Evolutionary conservation across 1,139 yeast genomes (phyloP), one percentile per base, ranked within the genome.

Genomic region (Petasospora fabianii): DNA sequence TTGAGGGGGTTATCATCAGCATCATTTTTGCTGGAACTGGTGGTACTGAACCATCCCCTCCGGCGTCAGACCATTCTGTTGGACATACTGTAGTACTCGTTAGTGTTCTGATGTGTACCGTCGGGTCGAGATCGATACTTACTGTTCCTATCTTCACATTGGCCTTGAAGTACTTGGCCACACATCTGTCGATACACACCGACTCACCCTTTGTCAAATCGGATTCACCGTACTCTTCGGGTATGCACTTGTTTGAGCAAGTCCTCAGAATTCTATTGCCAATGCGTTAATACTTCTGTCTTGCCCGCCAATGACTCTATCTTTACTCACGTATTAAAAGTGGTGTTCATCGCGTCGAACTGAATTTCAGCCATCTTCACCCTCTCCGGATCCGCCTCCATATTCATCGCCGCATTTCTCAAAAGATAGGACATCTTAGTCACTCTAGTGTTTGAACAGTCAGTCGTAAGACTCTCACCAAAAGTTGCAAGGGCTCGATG

Each of bases 131-230:
- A 6, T 6, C 6, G 13, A 6, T 6, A 52, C 56, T 43, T 33
- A 52, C 56, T 26, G 66, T 68, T 1, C 95, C 96, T 17, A 88
- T 68, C 41, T 72, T 55, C 29, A 71, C 58, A 58, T 84, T 84
- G 32, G 84, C 78, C 53, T 68, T 69, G 64, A 83, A 79, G 57
- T 79, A 83, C 60, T 86, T 86, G 41, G 77, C 62, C 29, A 83
- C 88, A 70, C 99, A 92, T 73, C 98, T 82, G 90, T 85, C 94
- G 5, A 82, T 64, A 58, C 96, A 86, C 38, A 75, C 70, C 49
- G 67, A 63, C 57, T 86, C 96, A 20, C 95, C 96, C 50, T 85
- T 84, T 44, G 76, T 75, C 39, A 86, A 65, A 26, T 88, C 96
- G 13, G 76, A 73, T 55, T 88, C 97, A 15, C 87, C 90, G 61